Base-by-base conservation (phyloP, 108 stramenopile species). In the Heterococcus sp. region DNA sequence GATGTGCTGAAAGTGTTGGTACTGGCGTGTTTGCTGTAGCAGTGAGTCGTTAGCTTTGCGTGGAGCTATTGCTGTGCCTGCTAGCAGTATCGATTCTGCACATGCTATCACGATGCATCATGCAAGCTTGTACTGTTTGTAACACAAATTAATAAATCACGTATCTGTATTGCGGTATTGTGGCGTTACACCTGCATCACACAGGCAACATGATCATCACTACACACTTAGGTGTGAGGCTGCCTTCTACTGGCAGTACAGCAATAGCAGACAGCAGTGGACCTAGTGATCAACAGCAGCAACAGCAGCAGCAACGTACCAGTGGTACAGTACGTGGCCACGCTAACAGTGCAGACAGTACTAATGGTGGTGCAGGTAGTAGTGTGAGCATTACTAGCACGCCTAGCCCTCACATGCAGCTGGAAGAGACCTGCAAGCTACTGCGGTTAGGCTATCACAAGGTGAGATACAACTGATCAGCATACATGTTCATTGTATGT, bases 171-270 rank as follows among this genome's bases (percentile, higher is more conserved):
- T 8, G 46, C 46, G 46, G 46, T 58, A 21, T n/a, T n/a, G n/a
- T n/a, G n/a, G n/a, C n/a, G n/a, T n/a, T n/a, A 58, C 46, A 58
- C 21, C 21, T 58, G 46, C 46, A 14, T 8, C 46, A 21, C 46
- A 21, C 46, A 58, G 46, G 46, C 46, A 58, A 58, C 46, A 58
- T 58, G 46, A 58, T 58, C 46, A 58, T 58, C 46, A 58, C 46
- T 14, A 58, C 46, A 21, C 46, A 58, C 46, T 21, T 58, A 21
- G 46, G 46, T 21, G 21, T 58, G 8, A 8, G 46, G 14, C 8
- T 58, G 46, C 46, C 46, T 8, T n/a, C n/a, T n/a, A n/a, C n/a
- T n/a, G n/a, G n/a, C n/a, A n/a, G n/a, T n/a, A n/a, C n/a, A n/a
- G 14, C 46, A 21, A 21, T 58, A 8, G 46, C 46, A 8, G 46